Evolutionary conservation across 2,329 filamentous ascomycete species (phyloP), one percentile per base, ranked within the genome.

Genomic region (Alternaria sp.): DNA sequence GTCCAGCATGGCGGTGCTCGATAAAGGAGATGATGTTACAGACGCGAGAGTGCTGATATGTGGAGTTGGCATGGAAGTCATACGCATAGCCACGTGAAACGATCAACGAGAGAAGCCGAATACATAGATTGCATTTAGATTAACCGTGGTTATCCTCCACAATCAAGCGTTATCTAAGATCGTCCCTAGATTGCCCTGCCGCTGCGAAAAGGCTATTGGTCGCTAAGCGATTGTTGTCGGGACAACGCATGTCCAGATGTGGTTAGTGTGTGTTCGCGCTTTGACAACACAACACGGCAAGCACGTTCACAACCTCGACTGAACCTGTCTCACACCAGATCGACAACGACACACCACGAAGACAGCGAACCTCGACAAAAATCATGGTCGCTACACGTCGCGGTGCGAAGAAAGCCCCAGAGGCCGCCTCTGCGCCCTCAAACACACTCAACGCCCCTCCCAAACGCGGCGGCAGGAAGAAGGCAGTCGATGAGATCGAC

Each of bases 1-100:
- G 18, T 84, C 85, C 3, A 80, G 81, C 28, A 74, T 88, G 71
- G 81, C 80, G n/a, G 64, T 82, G 3, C 68, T 82, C n/a, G 63
- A 64, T 3, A 14, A n/a, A 6, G 18, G 9, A 12, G 64, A 54
- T 7, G 49, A 40, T 5, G 52, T 34, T 9, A 32, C 18, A 0
- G 45, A 43, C 32, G 64, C 68, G 34, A 69, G 56, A 54, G 65
- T 78, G 5, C 40, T 78, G 54, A 53, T 78, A 3, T 77, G 75
- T 44, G 76, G 76, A 18, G 74, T 78, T 20, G 76, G 76, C 1
- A 76, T 78, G 76, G 74, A 78, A 41, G 63, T 76, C 16, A 58
- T 76, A 16, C 57, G 71, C 16, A 22, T 75, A 18, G 62, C 14
- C 63, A 45, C 59, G 46, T 45, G 34, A 44, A 4, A 9, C 22